Evolutionary conservation across 306 rosid genomes (phyloP).

Genomic region (Malus orientalis): DNA sequence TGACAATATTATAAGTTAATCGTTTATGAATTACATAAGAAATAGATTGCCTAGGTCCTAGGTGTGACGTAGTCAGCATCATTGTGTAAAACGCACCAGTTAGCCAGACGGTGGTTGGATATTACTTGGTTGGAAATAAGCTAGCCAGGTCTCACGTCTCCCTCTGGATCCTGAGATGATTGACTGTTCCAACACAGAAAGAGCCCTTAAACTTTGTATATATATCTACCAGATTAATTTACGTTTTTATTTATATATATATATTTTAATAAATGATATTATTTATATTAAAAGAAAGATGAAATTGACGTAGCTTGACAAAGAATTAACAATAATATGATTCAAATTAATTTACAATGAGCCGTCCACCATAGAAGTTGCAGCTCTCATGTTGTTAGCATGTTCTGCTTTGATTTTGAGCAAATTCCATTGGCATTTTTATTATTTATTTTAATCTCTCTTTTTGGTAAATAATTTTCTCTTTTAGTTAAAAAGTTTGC

Average conservation of each 20-base stretch:
- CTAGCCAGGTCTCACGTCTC: too few relatives aligned
- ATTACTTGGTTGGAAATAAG: not conserved
- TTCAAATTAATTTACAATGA: not conserved
- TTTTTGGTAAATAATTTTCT: not conserved
- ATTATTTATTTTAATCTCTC: not conserved
- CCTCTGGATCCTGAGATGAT: too few relatives aligned
- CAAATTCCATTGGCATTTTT: not conserved
- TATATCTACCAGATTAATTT: too few relatives aligned
- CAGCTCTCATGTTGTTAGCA: not conserved
- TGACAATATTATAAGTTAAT: too few relatives aligned
- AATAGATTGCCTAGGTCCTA: not conserved
- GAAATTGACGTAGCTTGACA: too few relatives aligned
- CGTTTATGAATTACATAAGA: not conserved
- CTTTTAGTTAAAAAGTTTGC: not conserved
- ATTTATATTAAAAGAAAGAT: too few relatives aligned
- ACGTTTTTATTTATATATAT: too few relatives aligned
- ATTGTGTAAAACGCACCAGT: not conserved
- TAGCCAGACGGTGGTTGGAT: not conserved
- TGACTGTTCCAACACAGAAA: not conserved
- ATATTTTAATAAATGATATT: too few relatives aligned
- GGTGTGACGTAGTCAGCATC: slow-evolving; percentile 1
- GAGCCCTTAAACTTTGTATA: not conserved
- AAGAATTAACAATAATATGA: too few relatives aligned
- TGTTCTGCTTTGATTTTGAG: not conserved
- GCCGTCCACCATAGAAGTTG: not conserved